Evolutionary conservation across 31 red algal species (phyloP).

Genomic region (Pterothamnion heteromorphum): DNA sequence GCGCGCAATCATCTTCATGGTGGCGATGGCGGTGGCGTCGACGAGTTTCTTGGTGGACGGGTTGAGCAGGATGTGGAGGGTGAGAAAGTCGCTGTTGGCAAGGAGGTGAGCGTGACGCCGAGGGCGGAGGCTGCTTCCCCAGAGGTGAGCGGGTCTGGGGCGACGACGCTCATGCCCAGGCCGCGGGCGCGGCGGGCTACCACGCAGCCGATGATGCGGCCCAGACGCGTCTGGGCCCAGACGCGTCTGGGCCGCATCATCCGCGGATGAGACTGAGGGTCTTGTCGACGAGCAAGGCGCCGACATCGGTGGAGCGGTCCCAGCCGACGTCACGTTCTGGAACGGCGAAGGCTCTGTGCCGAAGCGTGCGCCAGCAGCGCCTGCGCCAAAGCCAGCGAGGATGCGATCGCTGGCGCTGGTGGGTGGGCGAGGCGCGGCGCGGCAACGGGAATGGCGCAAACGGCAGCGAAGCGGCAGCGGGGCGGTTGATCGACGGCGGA

Average conservation of each 20-base stretch:
- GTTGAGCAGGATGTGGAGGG: slow-evolving; percentile 91
- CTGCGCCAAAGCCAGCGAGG: too few species aligned
- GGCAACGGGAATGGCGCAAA: too few species aligned
- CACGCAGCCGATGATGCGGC: slow-evolving; percentile 93
- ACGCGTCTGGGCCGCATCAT: too few species aligned
- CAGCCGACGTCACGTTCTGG: too few species aligned
- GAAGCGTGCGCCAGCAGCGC: too few species aligned
- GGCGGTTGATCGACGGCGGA: too few species aligned
- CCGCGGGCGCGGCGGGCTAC: slow-evolving; percentile 74
- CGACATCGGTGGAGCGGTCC: slow-evolving; percentile 76
- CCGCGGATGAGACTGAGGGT: slow-evolving; percentile 88
- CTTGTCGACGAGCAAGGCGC: slow-evolving; percentile 84
- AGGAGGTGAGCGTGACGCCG: slow-evolving; percentile 75
- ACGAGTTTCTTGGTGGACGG: slow-evolving; percentile 68
- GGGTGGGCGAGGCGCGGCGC: too few species aligned
- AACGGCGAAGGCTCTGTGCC: too few species aligned
- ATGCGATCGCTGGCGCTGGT: too few species aligned
- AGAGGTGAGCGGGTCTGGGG: slow-evolving; percentile 86
- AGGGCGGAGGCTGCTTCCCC: slow-evolving; percentile 69
- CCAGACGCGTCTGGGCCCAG: too few species aligned
- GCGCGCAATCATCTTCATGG: slow-evolving; percentile 74
- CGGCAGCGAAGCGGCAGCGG: too few species aligned
- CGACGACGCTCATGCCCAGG: slow-evolving; percentile 92
- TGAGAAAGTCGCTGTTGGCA: too few species aligned
- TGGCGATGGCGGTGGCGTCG: slow-evolving; percentile 56